Evolutionary conservation across 805 yeast genomes (phyloP).

Genomic region (Diddensiella transvaalensis): DNA sequence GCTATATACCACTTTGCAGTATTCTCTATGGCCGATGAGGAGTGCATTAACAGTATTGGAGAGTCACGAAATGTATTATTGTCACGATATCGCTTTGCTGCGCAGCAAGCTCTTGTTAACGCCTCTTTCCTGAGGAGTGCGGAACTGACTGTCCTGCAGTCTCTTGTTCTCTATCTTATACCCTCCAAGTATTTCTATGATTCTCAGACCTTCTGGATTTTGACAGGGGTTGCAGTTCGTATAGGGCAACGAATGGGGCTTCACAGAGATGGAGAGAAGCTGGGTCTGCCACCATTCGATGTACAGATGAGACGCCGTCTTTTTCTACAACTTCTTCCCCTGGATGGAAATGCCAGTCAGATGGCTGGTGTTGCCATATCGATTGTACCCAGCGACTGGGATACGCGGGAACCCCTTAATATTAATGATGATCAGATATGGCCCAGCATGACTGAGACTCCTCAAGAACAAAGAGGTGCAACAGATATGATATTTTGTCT

Average conservation of each 20-base stretch:
- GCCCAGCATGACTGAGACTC: constrained; percentile 4
- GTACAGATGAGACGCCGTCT: constrained; percentile 4
- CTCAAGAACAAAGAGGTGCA: constrained; percentile 1
- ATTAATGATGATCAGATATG: constrained; percentile 6
- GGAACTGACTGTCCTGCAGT: neutral
- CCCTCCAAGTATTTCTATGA: neutral
- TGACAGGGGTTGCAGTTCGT: constrained; percentile 3
- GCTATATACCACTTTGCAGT: neutral
- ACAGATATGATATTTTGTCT: constrained; percentile 6
- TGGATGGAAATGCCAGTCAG: constrained; percentile 2
- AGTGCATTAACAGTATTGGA: neutral
- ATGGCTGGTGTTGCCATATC: neutral
- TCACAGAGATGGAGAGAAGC: constrained; percentile 3
- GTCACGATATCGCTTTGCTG: neutral
- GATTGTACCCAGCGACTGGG: neutral
- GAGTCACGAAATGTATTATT: neutral
- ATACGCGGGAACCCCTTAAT: constrained; percentile 1
- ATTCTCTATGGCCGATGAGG: neutral
- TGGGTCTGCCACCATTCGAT: constrained; percentile 4
- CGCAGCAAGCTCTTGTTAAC: neutral
- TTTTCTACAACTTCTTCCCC: constrained; percentile 4
- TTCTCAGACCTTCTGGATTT: neutral
- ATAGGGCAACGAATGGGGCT: constrained; percentile 5
- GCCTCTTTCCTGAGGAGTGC: neutral
- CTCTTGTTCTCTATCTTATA: neutral